Evolutionary conservation across 179 eudicot species (phyloP).

Genomic region (Silene coronaria): DNA sequence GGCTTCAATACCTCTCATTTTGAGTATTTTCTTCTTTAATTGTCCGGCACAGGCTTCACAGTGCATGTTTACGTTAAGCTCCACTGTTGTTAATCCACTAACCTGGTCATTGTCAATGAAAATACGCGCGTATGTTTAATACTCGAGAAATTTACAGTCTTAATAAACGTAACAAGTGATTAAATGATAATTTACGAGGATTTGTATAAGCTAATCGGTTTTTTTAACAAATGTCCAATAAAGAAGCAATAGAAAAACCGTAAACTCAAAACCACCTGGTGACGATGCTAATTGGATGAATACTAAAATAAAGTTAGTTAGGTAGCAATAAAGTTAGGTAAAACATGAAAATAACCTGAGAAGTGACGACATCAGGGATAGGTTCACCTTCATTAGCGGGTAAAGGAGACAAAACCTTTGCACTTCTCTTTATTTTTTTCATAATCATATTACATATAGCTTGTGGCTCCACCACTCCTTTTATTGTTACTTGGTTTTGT

Average conservation of each 20-base stretch:
- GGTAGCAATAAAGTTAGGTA: constrained; percentile 9
- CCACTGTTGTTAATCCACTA: constrained; percentile 67
- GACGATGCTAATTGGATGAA: neutral
- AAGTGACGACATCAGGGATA: constrained; percentile 58
- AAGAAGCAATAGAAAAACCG: no score
- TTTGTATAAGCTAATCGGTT: no score
- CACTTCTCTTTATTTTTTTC: constrained; percentile 74
- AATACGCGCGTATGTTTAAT: no score
- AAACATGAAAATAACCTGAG: constrained; percentile 55
- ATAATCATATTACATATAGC: constrained; percentile 58
- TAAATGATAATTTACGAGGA: no score
- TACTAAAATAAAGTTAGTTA: neutral
- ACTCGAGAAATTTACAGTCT: no score
- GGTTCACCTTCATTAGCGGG: constrained; percentile 79
- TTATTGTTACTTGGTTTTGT: constrained; percentile 67
- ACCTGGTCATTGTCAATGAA: constrained; percentile 38
- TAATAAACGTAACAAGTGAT: no score
- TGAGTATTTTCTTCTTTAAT: constrained; percentile 84
- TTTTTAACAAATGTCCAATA: no score
- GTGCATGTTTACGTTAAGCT: constrained; percentile 91
- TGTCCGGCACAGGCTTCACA: constrained; percentile 94
- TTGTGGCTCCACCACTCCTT: constrained; percentile 82
- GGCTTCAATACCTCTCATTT: constrained; percentile 65
- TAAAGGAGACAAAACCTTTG: constrained; percentile 74
- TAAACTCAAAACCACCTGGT: no score